Conservation (phyloP, 2,329 filamentous ascomycete species). For the Paradendryphiella salina region DNA sequence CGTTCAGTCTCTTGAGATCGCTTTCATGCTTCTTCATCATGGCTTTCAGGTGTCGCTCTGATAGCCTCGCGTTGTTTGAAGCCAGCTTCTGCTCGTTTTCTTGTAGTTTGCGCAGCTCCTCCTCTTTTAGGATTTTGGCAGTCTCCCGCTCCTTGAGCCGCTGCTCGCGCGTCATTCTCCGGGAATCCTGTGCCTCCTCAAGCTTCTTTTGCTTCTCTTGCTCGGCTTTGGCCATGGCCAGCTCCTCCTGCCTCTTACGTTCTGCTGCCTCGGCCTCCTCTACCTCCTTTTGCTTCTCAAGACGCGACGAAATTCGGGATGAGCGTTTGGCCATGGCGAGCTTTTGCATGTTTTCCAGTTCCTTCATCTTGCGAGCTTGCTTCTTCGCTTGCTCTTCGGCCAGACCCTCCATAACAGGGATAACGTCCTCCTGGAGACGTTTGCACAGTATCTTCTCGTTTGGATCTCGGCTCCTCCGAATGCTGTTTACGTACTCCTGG, state of each 20-base stretch:
- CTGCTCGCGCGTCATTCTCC: constrained; percentile 81
- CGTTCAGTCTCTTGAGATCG: constrained; percentile 70
- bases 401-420: constrained; percentile 82
- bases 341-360: constrained; percentile 79
- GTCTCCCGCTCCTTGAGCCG: constrained; percentile 83
- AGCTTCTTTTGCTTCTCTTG: constrained; percentile 65
- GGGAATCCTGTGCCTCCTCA: constrained; percentile 74
- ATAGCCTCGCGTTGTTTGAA: constrained; percentile 59
- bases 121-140: constrained; percentile 80
- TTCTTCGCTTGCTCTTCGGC: constrained; percentile 71
- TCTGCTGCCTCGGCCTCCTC: constrained; percentile 72
- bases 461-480: constrained; percentile 75
- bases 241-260: constrained; percentile 65
- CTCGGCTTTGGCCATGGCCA: constrained; percentile 63
- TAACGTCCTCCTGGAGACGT: constrained; percentile 73
- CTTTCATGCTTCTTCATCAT: constrained; percentile 80
- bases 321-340: constrained; percentile 94
- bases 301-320: constrained; percentile 80
- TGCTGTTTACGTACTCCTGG: constrained; percentile 67
- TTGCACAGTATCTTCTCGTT: constrained; percentile 81
- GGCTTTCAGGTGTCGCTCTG: constrained; percentile 77
- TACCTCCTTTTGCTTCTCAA: constrained; percentile 75
- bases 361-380: constrained; percentile 73
- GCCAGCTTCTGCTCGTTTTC: constrained; percentile 67
- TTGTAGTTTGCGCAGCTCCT: constrained; percentile 77